Evolutionary conservation across 2,329 filamentous ascomycete species (phyloP).

Genomic region (Talaromyces atroroseus): DNA sequence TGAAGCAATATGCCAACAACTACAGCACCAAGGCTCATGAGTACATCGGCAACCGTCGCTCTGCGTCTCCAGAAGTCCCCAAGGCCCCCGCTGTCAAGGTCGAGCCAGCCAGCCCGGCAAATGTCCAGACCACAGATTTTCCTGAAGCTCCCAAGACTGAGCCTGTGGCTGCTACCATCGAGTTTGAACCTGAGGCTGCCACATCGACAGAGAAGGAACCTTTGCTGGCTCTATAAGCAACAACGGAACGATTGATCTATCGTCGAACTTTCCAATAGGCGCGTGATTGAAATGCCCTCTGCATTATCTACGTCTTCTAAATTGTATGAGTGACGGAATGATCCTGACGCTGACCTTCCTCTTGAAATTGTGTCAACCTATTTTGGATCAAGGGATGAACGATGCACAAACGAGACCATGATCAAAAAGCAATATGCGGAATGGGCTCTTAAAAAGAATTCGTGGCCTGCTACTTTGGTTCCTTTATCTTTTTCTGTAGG

Average conservation of each 20-base stretch:
- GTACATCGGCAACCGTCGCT: slow-evolving; percentile 37
- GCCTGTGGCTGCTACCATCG: slow-evolving; percentile 22
- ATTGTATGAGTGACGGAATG: background rate
- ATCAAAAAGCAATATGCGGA: background rate
- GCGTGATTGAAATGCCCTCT: background rate
- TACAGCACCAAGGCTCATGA: slow-evolving; percentile 58
- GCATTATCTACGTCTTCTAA: background rate
- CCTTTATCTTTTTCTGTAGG: background rate
- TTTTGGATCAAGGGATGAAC: background rate
- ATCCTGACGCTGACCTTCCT: background rate
- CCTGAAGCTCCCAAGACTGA: slow-evolving; percentile 43
- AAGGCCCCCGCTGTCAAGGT: slow-evolving; percentile 40
- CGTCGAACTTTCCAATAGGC: background rate
- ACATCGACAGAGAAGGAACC: slow-evolving; percentile 26
- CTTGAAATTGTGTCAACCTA: background rate
- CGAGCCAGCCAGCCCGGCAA: slow-evolving; percentile 28
- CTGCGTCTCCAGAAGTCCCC: slow-evolving; percentile 28
- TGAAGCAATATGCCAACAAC: slow-evolving; percentile 56
- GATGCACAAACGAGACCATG: background rate
- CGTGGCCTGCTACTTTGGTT: background rate
- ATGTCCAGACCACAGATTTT: slow-evolving; percentile 45
- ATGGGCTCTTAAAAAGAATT: background rate
- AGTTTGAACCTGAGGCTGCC: slow-evolving; percentile 19
- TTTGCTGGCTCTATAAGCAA: slow-evolving; percentile 23
- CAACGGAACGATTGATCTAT: background rate